Conservation (phyloP, 2,329 filamentous ascomycete species). For the Chaetomiaceae sp. region DNA sequence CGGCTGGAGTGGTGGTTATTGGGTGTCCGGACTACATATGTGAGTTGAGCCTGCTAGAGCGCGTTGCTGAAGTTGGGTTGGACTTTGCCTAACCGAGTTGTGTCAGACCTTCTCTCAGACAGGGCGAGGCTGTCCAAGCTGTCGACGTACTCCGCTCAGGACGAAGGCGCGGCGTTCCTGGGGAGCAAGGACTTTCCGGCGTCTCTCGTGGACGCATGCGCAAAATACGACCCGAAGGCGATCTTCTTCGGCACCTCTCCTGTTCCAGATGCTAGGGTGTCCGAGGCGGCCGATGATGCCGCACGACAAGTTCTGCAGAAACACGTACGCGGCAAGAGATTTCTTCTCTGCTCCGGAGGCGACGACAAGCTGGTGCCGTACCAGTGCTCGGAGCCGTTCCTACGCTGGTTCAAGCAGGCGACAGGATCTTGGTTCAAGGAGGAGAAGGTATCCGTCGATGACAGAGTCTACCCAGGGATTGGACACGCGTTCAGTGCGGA, state of each 20-base stretch:
- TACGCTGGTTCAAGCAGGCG: slow-evolving; percentile 55
- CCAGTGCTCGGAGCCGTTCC: slow-evolving; percentile 50
- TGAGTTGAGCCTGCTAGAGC: too few relatives aligned
- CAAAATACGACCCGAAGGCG: slow-evolving; percentile 66
- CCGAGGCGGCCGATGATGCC: slow-evolving; percentile 14
- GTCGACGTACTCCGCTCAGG: slow-evolving; percentile 49
- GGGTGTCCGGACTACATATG: slow-evolving; percentile 84
- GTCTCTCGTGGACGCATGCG: slow-evolving; percentile 57
- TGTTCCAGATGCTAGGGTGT: slow-evolving; percentile 10
- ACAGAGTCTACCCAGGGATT: slow-evolving; percentile 61
- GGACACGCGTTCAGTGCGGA: slow-evolving; percentile 62
- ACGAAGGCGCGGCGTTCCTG: slow-evolving; percentile 58
- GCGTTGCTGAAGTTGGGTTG: not conserved
- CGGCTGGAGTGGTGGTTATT: slow-evolving; percentile 72
- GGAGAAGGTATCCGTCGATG: slow-evolving; percentile 51
- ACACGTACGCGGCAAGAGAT: slow-evolving; percentile 53
- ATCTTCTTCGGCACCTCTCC: slow-evolving; percentile 56
- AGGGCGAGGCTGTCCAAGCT: slow-evolving; percentile 68
- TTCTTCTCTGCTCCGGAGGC: slow-evolving; percentile 59
- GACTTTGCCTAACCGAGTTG: not conserved
- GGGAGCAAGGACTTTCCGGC: slow-evolving; percentile 72
- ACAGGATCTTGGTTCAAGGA: slow-evolving; percentile 48
- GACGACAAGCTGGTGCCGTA: slow-evolving; percentile 70
- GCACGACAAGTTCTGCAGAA: slow-evolving; percentile 43
- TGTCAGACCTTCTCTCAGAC: slow-evolving; percentile 60